These are phyloP conservation scores for Dothidotthia symphoricarpi DNA, from an alignment of 2,329 filamentous ascomycete genomes.

Conservation along the genomic window DNA sequence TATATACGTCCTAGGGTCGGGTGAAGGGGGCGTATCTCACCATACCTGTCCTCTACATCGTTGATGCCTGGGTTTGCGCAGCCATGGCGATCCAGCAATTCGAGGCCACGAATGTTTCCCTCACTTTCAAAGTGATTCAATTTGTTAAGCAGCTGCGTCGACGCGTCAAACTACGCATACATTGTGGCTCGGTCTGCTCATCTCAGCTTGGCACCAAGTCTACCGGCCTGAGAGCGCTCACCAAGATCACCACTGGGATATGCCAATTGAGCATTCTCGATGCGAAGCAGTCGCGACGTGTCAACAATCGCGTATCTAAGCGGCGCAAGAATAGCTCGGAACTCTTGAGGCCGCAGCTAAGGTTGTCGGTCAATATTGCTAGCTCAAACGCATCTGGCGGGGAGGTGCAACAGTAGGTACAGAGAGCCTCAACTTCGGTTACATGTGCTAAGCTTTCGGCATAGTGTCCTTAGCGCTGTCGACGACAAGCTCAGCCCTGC, in stretches of 20 bases:
- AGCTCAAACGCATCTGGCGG: conserved; percentile 33
- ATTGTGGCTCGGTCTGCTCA: conserved; percentile 17
- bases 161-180: conserved; percentile 36
- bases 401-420: conserved; percentile 40
- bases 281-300: conserved; percentile 22
- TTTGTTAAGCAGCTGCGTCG: conserved; percentile 42
- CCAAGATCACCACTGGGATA: conserved; percentile 28
- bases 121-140: conserved; percentile 41
- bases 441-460: conserved; percentile 31
- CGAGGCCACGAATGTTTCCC: conserved; percentile 33
- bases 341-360: conserved; percentile 17
- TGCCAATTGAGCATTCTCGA: conserved; percentile 22
- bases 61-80: conserved; percentile 17
- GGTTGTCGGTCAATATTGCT: conserved; percentile 22
- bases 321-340: conserved; percentile 18
- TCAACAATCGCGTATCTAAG: conserved; percentile 26
- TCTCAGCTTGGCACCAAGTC: conserved; percentile 24
- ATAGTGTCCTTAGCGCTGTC: conserved; percentile 32
- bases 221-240: conserved; percentile 25
- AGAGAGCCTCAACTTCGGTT: conserved; percentile 33
- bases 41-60: conserved; percentile 27
- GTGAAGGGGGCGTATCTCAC: too few species aligned
- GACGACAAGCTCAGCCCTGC: conserved; percentile 20
- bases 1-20: conserved; percentile 19
- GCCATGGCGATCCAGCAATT: conserved; percentile 33